Percentiles rank a stretch among this genome's conserved stretches.
Evolutionary conservation across 2,329 filamentous ascomycete species (phyloP).

Genomic region (Exophiala oligosperma): DNA sequence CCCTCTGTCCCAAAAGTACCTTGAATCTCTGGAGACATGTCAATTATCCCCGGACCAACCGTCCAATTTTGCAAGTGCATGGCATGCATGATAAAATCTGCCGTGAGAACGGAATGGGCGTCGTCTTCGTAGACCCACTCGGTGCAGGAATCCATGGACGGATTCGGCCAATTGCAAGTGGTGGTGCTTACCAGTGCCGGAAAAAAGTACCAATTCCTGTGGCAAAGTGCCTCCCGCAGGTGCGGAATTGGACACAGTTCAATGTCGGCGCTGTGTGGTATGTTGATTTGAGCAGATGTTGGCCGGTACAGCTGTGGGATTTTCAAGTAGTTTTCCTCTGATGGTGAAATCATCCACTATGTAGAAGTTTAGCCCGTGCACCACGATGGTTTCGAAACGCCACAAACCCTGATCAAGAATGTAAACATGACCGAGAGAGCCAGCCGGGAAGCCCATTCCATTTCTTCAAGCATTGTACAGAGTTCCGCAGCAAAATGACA

Average conservation of each 20-base stretch:
- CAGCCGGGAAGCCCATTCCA: constrained; percentile 5
- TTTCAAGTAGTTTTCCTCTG: constrained; percentile 1
- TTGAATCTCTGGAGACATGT: constrained; percentile 7
- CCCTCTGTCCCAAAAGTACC: not conserved
- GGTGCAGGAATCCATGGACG: not conserved
- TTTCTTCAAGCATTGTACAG: not conserved
- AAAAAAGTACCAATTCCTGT: constrained; percentile 4
- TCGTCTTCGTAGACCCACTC: not conserved
- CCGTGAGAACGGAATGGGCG: constrained; percentile 1
- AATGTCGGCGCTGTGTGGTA: constrained; percentile 7
- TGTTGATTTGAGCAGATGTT: constrained; percentile 1
- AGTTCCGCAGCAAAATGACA: constrained; percentile 11
- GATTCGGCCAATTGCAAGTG: constrained; percentile 7
- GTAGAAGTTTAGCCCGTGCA: not conserved
- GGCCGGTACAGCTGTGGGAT: constrained; percentile 9
- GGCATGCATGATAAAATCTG: constrained; percentile 1
- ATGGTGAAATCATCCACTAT: constrained; percentile 14
- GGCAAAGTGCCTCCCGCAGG: constrained; percentile 10
- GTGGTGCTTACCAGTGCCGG: constrained; percentile 3
- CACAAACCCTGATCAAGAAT: constrained; percentile 4
- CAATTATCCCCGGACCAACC: not conserved
- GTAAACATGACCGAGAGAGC: constrained; percentile 7
- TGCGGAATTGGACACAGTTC: constrained; percentile 10
- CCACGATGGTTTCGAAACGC: not conserved
- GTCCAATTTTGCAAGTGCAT: constrained; percentile 6